Evolutionary conservation across 768 basidiomycete species (phyloP).

Genomic region (Lepiota brunneoincarnata): DNA sequence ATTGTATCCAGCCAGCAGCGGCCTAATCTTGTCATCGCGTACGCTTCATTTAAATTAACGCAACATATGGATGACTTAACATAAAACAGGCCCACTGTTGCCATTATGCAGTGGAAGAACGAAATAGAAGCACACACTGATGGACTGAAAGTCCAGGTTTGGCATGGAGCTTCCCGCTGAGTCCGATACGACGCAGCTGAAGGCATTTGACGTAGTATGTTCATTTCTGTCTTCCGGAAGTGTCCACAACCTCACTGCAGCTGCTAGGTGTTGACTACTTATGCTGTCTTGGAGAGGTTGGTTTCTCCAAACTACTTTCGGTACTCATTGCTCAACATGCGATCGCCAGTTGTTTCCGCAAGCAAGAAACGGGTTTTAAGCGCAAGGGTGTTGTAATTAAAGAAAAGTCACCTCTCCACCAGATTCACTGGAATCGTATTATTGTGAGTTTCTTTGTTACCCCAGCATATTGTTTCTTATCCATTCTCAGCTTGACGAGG

Average conservation of each 20-base stretch:
- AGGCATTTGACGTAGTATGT: constrained; percentile 85
- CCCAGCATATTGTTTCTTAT: background rate
- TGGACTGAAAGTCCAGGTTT: constrained; percentile 83
- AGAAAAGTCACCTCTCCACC: constrained; percentile 84
- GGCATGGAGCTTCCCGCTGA: constrained; percentile 84
- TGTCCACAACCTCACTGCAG: background rate
- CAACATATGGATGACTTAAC: constrained; percentile 38
- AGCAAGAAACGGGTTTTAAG: constrained; percentile 91
- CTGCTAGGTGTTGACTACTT: constrained; percentile 74
- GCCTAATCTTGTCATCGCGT: constrained; percentile 94
- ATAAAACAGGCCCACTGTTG: constrained; percentile 45
- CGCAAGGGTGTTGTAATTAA: constrained; percentile 80
- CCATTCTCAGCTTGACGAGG: constrained; percentile 75
- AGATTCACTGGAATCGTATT: constrained; percentile 80
- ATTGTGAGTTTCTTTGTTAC: constrained; percentile 43
- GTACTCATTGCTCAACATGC: background rate
- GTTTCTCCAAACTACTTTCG: background rate
- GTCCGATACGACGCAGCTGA: constrained; percentile 60
- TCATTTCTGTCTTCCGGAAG: background rate
- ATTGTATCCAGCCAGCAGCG: constrained; percentile 74
- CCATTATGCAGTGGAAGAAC: constrained; percentile 85
- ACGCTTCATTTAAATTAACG: constrained; percentile 38
- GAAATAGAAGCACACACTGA: constrained; percentile 88
- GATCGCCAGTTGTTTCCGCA: constrained; percentile 71
- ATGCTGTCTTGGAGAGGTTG: constrained; percentile 78